These are phyloP conservation scores for Talaromyces sp. DNA, from an alignment of 2,329 filamentous ascomycete species.

Conservation along the genomic window DNA sequence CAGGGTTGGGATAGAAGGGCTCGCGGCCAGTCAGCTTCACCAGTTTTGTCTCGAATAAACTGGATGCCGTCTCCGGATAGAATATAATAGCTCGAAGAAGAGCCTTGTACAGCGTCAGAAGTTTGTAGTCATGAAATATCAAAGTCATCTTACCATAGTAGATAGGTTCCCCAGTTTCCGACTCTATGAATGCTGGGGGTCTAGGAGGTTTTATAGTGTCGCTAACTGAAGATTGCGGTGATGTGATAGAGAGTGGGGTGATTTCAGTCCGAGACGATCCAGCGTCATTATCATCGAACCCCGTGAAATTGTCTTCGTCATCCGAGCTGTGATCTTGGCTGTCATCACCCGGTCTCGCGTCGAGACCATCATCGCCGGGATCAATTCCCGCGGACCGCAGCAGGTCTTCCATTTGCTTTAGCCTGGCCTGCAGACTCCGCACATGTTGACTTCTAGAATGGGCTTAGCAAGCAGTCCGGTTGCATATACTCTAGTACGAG, in stretches of 20 bases:
- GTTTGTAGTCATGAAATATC: slow-evolving; percentile 10
- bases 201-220: neutral
- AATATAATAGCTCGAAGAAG: slow-evolving; percentile 90
- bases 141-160: slow-evolving; percentile 67
- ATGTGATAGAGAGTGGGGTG: neutral
- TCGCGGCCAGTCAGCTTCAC: slow-evolving; percentile 82
- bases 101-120: slow-evolving; percentile 52
- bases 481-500: neutral
- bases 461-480: neutral
- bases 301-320: neutral
- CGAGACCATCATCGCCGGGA: slow-evolving; percentile 4
- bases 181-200: neutral
- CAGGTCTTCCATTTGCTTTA: slow-evolving; percentile 8
- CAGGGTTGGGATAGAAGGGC: slow-evolving; percentile 76
- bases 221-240: slow-evolving; percentile 2
- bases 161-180: slow-evolving; percentile 78
- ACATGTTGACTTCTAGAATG: neutral
- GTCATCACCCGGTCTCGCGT: neutral
- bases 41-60: slow-evolving; percentile 94
- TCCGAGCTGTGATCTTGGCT: slow-evolving; percentile 1
- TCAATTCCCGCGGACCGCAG: slow-evolving; percentile 10
- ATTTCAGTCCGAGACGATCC: neutral
- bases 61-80: slow-evolving; percentile 93
- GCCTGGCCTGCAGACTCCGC: slow-evolving; percentile 1
- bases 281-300: neutral